Evolutionary conservation across 2,329 filamentous ascomycete genomes (phyloP), one percentile per base, ranked within the genome.

Genomic region (Aspergillus sp.): DNA sequence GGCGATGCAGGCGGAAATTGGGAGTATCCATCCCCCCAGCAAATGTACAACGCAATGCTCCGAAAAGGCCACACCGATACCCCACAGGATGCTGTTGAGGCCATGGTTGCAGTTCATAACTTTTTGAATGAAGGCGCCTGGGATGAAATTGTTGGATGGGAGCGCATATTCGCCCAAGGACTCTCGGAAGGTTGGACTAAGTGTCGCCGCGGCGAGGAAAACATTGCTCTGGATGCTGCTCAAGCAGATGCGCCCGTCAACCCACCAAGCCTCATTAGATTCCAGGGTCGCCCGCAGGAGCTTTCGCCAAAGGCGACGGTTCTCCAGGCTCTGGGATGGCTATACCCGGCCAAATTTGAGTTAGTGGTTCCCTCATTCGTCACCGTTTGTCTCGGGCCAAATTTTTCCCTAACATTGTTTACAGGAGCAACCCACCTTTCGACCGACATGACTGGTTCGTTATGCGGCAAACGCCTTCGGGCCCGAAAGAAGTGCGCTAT

Each of bases 21-120:
- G 95, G 95, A 98, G 77, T 99, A 99, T 73, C 95, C 95, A 0
- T 97, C 92, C 0, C 94, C 95, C 0, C 95, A 99, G 80, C 95
- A 99, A 78, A 99, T 99, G 95, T 99, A 98, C 83, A 98, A 99
- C 72, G 95, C 95, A 7, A 89, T 99, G 78, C 81, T 98, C 62
- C 89, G 95, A 64, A 99, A 99, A 78, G 95, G 95, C 59, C 95
- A 97, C 77, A 92, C 90, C 0, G 93, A 98, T 74, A 98, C 95
- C 0, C 93, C 96, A 57, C 86, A 92, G 56, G 95, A 94, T 20
- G 92, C 93, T 3, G 93, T 99, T 14, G 93, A 97, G 77, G 88
- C 89, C 71, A 99, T 99, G 95, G 95, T 99, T 6, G 90, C 92
- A 0, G 92, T 98, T 11, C 95, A 99, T 82, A 99, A 99, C 78